Conservation (phyloP, 768 basidiomycete species). For the Mycena rebaudengoi region DNA sequence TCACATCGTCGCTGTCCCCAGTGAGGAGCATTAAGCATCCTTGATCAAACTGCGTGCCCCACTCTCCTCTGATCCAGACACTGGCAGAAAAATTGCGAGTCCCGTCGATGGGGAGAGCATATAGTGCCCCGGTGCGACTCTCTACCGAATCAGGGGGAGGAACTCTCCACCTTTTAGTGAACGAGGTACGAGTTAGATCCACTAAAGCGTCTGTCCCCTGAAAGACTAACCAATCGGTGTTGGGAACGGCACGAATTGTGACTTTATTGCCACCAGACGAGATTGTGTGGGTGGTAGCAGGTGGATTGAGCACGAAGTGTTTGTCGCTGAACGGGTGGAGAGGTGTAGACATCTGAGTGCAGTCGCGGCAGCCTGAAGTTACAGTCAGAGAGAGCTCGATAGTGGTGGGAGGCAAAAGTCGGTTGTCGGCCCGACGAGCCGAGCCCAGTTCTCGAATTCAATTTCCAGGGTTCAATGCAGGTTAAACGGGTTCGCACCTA, state of each 20-base stretch:
- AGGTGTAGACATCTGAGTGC: too few relatives aligned
- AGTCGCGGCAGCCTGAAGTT: too few relatives aligned
- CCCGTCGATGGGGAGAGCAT: slow-evolving; percentile 13
- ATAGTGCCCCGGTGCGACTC: slow-evolving; percentile 19
- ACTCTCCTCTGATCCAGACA: slow-evolving; percentile 18
- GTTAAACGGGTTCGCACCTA: too few relatives aligned
- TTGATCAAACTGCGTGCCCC: slow-evolving; percentile 21
- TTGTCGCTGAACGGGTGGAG: slow-evolving; percentile 7
- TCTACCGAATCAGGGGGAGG: slow-evolving; percentile 19
- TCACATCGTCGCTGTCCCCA: background rate
- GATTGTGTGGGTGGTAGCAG: slow-evolving; percentile 15
- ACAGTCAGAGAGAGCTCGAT: too few relatives aligned
- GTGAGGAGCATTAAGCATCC: slow-evolving; percentile 25
- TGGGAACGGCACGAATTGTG: slow-evolving; percentile 8
- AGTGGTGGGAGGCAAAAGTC: too few relatives aligned
- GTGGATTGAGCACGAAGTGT: slow-evolving; percentile 14
- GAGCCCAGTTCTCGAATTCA: too few relatives aligned
- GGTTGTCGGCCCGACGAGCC: too few relatives aligned
- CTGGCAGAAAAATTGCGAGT: slow-evolving; percentile 22
- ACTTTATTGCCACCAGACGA: slow-evolving; percentile 13
- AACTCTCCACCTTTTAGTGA: too few relatives aligned
- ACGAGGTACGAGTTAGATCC: too few relatives aligned
- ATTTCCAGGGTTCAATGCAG: too few relatives aligned
- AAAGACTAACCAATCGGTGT: slow-evolving; percentile 26
- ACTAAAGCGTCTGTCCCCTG: too few relatives aligned